phyloP scores from a whole-genome alignment of 1,139 yeast species.

The Yamadazyma sp. region DNA sequence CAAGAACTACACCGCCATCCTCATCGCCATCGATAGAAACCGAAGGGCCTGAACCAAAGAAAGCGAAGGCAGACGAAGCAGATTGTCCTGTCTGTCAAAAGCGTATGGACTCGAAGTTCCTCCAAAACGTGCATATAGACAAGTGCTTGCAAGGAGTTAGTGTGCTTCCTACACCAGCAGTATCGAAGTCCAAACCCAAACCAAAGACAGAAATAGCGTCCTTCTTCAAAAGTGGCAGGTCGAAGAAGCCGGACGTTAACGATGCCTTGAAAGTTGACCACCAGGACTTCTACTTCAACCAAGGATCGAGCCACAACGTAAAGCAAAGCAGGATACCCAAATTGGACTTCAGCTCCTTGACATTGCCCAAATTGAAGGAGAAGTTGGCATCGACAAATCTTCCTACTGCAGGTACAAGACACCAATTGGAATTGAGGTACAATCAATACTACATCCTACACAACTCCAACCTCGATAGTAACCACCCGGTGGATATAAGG shows the following conservation, averaged over 20 bases:
- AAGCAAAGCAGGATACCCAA: slow-evolving; percentile 48
- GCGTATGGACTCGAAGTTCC: slow-evolving; percentile 52
- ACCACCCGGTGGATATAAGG: slow-evolving; percentile 58
- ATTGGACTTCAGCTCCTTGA: slow-evolving; percentile 59
- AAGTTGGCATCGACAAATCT: slow-evolving; percentile 56
- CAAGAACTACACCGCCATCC: not conserved
- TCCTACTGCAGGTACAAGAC: slow-evolving; percentile 62
- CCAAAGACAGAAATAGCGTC: slow-evolving; percentile 25
- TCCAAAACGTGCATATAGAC: slow-evolving; percentile 73
- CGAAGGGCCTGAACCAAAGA: slow-evolving; percentile 3
- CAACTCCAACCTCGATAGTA: slow-evolving; percentile 84
- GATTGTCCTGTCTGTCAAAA: slow-evolving; percentile 73
- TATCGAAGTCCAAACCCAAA: slow-evolving; percentile 7
- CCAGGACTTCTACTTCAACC: slow-evolving; percentile 33
- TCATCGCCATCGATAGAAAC: not conserved
- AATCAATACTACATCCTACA: slow-evolving; percentile 76
- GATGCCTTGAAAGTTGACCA: slow-evolving; percentile 15
- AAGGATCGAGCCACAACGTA: slow-evolving; percentile 26
- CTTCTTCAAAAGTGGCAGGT: slow-evolving; percentile 27
- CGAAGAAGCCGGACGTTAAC: slow-evolving; percentile 6
- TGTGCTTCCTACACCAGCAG: slow-evolving; percentile 7
- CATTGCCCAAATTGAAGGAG: slow-evolving; percentile 61
- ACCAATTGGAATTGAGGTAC: slow-evolving; percentile 67
- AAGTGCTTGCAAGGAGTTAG: slow-evolving; percentile 50
- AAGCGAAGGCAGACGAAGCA: slow-evolving; percentile 25